Evolutionary conservation across 1,284 basidiomycete species (phyloP), one percentile per base, ranked within the genome.

Genomic region (Ganoderma boninense): DNA sequence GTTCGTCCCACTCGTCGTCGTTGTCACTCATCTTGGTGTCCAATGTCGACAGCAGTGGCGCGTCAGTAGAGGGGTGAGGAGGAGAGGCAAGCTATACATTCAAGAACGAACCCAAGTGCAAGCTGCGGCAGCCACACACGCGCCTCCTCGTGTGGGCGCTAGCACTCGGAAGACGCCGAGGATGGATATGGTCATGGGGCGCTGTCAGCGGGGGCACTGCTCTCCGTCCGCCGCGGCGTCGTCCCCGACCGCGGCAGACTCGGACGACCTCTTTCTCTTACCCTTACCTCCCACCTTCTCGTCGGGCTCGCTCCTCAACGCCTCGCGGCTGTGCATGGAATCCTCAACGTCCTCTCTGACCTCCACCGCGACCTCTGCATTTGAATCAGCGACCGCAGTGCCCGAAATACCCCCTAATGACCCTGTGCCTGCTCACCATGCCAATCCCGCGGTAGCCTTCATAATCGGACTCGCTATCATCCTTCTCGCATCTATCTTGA

Each of bases 401-500:
- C 63, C 69, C 16, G 69, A 70, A 43, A 43, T 61, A 20, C 60
- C 69, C 16, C 59, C 66, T 38, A 69, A 76, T 43, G 78, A 80
- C 69, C 70, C 74, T 38, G 78, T 77, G 16, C 77, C 84, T 32
- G 76, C 80, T 20, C 85, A 82, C 70, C 82, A 85, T 78, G 84
- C 78, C n/a, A 91, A 82, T 77, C 85, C 93, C 20, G 88, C 92
- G 70, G 86, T 92, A 43, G 89, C 91, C 2, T 95, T 95, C 78
- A 90, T 95, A 71, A 95, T 95, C 71, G 93, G 94, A 8, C 87
- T 96, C 67, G 81, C 89, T 52, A 96, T 96, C 76, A 89, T 95
- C 59, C 83, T 93, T 2, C 83, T 93, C 18, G 92, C 95, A 0
- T 94, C 92, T 10, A 87, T 96, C 16, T 85, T 95, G 74, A 96